phyloP scores from a whole-genome alignment of 768 basidiomycete genomes.

The Imleria badia region DNA sequence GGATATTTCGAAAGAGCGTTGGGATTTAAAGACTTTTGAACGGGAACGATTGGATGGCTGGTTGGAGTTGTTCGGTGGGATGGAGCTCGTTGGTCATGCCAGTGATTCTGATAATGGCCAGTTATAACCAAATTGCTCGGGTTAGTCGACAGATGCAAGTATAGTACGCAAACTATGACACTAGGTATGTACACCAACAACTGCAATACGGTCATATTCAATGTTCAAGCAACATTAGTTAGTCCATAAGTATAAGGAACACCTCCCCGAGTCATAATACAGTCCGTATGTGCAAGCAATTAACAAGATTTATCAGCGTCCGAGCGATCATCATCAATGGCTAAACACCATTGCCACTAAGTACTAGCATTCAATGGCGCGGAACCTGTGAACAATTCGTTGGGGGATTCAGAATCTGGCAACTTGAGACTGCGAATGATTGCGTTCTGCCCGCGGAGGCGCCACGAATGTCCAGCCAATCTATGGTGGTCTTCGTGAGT shows the following conservation, averaged over 20 bases:
- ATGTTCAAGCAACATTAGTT: too few relatives aligned
- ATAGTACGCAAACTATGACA: too few relatives aligned
- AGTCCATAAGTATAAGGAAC: too few relatives aligned
- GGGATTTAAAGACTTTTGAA: not conserved
- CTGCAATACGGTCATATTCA: too few relatives aligned
- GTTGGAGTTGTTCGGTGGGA: not conserved
- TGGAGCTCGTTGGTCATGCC: not conserved
- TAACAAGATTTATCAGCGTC: too few relatives aligned
- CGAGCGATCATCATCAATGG: not conserved
- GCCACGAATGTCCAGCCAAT: not conserved
- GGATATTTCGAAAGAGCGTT: not conserved
- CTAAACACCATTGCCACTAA: not conserved
- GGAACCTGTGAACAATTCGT: not conserved
- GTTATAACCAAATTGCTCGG: too few relatives aligned
- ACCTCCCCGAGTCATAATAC: not conserved
- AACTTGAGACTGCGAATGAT: not conserved
- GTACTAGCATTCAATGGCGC: not conserved
- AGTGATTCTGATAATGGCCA: too few relatives aligned
- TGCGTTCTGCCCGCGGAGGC: not conserved
- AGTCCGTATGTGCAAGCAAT: not conserved
- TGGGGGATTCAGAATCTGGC: not conserved
- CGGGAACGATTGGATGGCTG: not conserved
- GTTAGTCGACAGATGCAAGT: too few relatives aligned
- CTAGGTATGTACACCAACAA: too few relatives aligned
- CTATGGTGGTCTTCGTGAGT: not conserved